phyloP scores from a whole-genome alignment of 1,139 yeast genomes.

The Chernovozyma sophiae-reginae region DNA sequence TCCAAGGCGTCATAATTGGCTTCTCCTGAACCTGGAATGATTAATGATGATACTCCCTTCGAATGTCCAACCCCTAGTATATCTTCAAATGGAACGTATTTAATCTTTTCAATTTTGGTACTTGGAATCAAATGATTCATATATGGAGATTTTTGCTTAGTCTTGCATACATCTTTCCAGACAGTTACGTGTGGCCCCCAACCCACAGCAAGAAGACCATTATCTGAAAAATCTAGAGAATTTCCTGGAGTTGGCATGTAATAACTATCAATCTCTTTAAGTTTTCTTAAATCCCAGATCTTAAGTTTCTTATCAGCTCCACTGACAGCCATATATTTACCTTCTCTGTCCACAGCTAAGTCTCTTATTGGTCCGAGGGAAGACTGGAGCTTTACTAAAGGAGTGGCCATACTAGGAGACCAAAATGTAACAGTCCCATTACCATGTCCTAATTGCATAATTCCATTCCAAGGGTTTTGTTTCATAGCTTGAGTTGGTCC shows the following conservation, averaged over 20 bases:
- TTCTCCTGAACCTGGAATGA: conserved; percentile 97
- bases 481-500: conserved; percentile 89
- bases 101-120: conserved; percentile 60
- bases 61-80: conserved; percentile 84
- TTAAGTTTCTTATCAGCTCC: conserved; percentile 84
- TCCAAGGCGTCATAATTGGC: conserved; percentile 96
- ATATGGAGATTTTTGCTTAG: conserved; percentile 71
- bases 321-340: conserved; percentile 89
- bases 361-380: conserved; percentile 87
- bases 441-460: conserved; percentile 87
- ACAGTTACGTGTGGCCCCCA: conserved; percentile 95
- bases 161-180: conserved; percentile 70
- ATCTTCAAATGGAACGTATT: conserved; percentile 95
- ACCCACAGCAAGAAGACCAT: conserved; percentile 81
- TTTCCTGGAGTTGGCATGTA: conserved; percentile 84
- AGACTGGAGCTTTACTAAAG: conserved; percentile 77
- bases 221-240: conserved; percentile 76
- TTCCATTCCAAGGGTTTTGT: conserved; percentile 95
- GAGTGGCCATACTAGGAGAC: conserved; percentile 88
- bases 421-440: conserved; percentile 92
- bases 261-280: conserved; percentile 70
- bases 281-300: conserved; percentile 90
- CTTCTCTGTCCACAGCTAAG: conserved; percentile 85
- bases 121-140: conserved; percentile 89
- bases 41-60: conserved; percentile 70